phyloP scores from a whole-genome alignment of 306 rosid species.

The Heteromeles arbutifolia region DNA sequence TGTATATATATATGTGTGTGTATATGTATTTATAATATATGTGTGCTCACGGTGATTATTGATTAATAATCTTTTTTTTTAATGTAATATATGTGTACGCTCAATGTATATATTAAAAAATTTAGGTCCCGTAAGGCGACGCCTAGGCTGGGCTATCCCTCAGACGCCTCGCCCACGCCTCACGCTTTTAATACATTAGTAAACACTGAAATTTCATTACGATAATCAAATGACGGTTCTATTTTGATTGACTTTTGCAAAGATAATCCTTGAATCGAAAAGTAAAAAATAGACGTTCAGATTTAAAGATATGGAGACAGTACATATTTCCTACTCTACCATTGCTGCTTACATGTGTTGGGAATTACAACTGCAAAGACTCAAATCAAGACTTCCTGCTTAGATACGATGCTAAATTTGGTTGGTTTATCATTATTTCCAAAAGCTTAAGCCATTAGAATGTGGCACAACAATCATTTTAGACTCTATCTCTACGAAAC shows the following conservation, averaged over 20 bases:
- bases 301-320: neutral
- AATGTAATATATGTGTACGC: too few species aligned
- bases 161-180: too few species aligned
- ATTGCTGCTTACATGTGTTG: neutral
- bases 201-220: neutral
- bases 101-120: too few species aligned
- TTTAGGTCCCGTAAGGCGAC: too few species aligned
- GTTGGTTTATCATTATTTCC: neutral
- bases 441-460: neutral
- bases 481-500: neutral
- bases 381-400: neutral
- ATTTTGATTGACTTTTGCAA: neutral
- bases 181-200: too few species aligned
- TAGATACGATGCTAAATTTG: neutral
- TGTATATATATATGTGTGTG: too few species aligned
- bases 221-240: neutral
- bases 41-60: too few species aligned
- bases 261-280: neutral
- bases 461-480: neutral
- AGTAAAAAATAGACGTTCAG: neutral
- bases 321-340: neutral
- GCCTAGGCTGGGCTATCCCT: too few species aligned
- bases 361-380: neutral
- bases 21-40: too few species aligned
- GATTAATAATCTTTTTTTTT: too few species aligned